Percentiles rank a stretch among this genome's conserved stretches.
These are phyloP conservation scores for Colletotrichum tropicicola DNA, from an alignment of 2,329 filamentous ascomycete species.

Conservation along the genomic window DNA sequence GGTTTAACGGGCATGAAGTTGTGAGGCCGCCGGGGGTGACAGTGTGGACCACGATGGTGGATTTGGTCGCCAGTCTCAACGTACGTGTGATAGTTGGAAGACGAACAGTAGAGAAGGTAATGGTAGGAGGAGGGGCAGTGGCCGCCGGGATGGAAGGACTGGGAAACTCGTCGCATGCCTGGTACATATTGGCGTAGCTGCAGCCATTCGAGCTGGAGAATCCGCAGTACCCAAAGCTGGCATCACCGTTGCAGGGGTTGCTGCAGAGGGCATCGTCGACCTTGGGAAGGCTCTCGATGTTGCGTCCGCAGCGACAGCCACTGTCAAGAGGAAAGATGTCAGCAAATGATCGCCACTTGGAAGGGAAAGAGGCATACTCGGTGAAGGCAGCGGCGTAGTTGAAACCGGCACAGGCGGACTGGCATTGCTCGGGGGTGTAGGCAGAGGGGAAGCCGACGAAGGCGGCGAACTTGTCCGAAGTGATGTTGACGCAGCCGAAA, in stretches of 20 bases:
- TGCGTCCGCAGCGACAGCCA: conserved; percentile 24
- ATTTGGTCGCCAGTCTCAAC: conserved; percentile 10
- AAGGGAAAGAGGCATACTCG: neutral
- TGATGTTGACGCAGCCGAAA: conserved; percentile 23
- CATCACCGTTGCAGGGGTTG: conserved; percentile 9
- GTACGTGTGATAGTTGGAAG: conserved; percentile 26
- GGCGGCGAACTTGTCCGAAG: conserved; percentile 6
- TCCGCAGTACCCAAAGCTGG: conserved; percentile 11
- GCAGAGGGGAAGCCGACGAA: conserved; percentile 11
- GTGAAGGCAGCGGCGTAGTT: conserved; percentile 20
- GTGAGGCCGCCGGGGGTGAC: neutral
- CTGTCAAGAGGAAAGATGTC: neutral
- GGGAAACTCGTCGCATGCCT: conserved; percentile 5
- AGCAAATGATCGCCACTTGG: neutral
- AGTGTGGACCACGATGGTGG: conserved; percentile 8
- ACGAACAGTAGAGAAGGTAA: conserved; percentile 10
- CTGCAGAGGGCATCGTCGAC: conserved; percentile 21
- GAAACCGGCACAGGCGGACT: conserved; percentile 23
- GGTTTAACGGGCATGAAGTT: neutral
- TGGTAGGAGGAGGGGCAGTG: neutral
- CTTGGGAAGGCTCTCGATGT: neutral
- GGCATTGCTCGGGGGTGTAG: conserved; percentile 27
- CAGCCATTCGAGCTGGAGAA: neutral
- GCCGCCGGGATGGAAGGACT: neutral
- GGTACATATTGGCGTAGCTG: conserved; percentile 22